Evolutionary conservation across 2,329 filamentous ascomycete species (phyloP).

Genomic region (Ophiostoma angusticollis): DNA sequence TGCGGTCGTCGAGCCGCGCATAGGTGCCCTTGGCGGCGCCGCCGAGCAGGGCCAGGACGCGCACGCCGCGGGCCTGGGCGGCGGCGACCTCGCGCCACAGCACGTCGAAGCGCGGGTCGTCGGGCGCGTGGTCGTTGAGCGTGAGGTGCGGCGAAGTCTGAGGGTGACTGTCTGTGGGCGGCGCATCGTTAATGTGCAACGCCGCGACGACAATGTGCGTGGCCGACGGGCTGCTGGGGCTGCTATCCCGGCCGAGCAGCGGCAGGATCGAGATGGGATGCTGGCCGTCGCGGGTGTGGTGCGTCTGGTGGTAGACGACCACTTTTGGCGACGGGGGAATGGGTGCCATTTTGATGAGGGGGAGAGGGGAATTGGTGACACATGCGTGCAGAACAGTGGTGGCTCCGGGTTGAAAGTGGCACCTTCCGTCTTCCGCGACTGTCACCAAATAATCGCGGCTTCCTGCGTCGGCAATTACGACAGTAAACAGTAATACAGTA

Average conservation of each 20-base stretch:
- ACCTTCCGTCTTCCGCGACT: too few relatives aligned
- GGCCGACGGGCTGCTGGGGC: conserved; percentile 13
- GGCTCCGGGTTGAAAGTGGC: too few relatives aligned
- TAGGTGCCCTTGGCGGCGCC: conserved; percentile 64
- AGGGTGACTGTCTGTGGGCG: conserved; percentile 19
- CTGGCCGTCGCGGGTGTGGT: conserved; percentile 24
- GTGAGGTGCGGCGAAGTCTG: conserved; percentile 44
- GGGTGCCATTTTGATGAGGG: conserved; percentile 5
- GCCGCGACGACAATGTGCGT: conserved; percentile 70
- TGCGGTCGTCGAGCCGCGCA: conserved; percentile 36
- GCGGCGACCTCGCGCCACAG: conserved; percentile 60
- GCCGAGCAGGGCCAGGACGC: conserved; percentile 70
- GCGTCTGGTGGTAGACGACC: conserved; percentile 30
- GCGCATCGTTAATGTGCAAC: conserved; percentile 60
- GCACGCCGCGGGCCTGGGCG: conserved; percentile 57
- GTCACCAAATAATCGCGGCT: too few relatives aligned
- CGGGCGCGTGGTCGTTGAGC: conserved; percentile 60
- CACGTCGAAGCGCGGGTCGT: conserved; percentile 46
- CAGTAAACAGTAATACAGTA: too few relatives aligned
- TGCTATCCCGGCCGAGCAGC: conserved; percentile 18
- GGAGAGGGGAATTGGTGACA: too few relatives aligned
- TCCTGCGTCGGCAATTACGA: too few relatives aligned
- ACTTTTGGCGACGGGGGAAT: conserved; percentile 21
- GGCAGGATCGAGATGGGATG: conserved; percentile 28
- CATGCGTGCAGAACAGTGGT: too few relatives aligned